These are phyloP conservation scores for Ophiorrhiza pumila DNA, from an alignment of 257 asterid genomes.

Conservation along the genomic window DNA sequence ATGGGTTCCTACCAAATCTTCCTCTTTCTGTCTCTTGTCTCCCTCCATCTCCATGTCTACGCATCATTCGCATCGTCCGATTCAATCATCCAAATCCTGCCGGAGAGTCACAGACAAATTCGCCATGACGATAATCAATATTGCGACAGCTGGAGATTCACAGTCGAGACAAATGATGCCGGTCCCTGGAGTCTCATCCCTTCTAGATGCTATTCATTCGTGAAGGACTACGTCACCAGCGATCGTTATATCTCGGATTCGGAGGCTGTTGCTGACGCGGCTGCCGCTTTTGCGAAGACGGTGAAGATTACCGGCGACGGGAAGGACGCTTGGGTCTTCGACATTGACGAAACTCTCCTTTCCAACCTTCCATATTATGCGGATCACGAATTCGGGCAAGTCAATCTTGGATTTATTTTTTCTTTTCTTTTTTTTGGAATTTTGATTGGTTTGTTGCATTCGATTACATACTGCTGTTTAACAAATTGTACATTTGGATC, in stretches of 20 bases:
- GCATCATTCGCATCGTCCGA: constrained; percentile 32
- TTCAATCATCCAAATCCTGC: constrained; percentile 38
- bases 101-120: constrained; percentile 32
- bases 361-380: constrained; percentile 75
- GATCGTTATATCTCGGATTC: constrained; percentile 48
- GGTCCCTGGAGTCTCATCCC: constrained; percentile 53
- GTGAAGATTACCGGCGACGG: constrained; percentile 41
- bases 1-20: neutral
- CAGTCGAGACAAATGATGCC: constrained; percentile 79
- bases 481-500: too few species aligned
- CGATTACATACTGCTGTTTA: too few species aligned
- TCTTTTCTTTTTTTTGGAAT: neutral
- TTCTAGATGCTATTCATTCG: constrained; percentile 43
- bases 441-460: too few species aligned
- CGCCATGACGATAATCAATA: constrained; percentile 24
- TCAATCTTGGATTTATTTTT: neutral
- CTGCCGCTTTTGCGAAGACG: constrained; percentile 43
- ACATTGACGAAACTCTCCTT: constrained; percentile 81
- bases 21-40: constrained; percentile 2
- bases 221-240: constrained; percentile 54
- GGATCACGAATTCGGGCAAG: constrained; percentile 69
- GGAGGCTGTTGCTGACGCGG: constrained; percentile 56
- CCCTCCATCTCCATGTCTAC: constrained; percentile 27
- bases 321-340: constrained; percentile 84
- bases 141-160: constrained; percentile 83